Evolutionary conservation across 148 eudicot species (phyloP), one percentile per base, ranked within the genome.

Genomic region (Fagopyrum esculentum): DNA sequence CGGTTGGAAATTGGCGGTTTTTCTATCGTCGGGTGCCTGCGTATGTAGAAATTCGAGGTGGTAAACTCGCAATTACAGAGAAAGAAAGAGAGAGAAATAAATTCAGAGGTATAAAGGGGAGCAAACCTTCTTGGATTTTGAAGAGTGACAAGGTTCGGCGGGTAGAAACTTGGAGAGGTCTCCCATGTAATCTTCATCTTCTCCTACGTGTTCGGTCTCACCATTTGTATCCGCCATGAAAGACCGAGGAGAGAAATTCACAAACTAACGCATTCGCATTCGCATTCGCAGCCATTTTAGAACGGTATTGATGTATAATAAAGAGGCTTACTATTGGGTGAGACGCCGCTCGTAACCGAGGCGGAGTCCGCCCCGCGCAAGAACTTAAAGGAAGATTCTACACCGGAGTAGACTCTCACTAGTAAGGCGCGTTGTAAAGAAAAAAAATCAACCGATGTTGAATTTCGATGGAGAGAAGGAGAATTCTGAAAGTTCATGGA

Each of bases 131-230:
- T 85, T 76, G 74, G 84, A 73, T 69, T 82, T 85, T 2, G 88
- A 51, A 17, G 84, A 81, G 29, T 52, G 64, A 63, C 85, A 61
- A 40, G 86, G 45, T 77, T 85, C 81, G 3, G 86, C 79, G n/a
- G 90, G 84, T 16, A 93, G 77, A 72, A 93, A 93, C 17, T 84
- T 90, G n/a, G 96, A 85, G 79, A 93, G 89, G 74, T 93, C 98
- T 5, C 92, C 96, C 96, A 93, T 85, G 88, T 93, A 93, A 80
- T 93, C 98, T 40, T 90, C 98, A 22, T 88, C 91, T 63, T 86
- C 87, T 30, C 75, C 86, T 72, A 55, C 13, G 2, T 8, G 66
- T 26, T 60, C 66, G 13, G 35, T 56, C 9, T 56, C 61, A 56
- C 29, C 9, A 6, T 56, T 56, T 17, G 29, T 56, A 2, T 60